These are phyloP conservation scores for Populus hybrid DNA, from an alignment of 441 rosid species.

Conservation along the genomic window DNA sequence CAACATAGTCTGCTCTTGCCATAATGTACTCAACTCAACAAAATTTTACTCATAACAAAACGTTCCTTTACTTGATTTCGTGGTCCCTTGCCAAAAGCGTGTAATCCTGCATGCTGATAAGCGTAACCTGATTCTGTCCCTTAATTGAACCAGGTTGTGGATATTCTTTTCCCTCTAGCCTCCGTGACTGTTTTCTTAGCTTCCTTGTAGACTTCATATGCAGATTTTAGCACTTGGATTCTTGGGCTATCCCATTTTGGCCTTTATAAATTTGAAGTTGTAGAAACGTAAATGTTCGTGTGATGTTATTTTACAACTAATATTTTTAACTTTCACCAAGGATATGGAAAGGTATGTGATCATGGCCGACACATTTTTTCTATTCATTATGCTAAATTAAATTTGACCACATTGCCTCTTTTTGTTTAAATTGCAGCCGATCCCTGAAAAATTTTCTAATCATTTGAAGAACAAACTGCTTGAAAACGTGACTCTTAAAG, in stretches of 20 bases:
- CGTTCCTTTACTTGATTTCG: neutral
- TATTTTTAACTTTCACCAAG: neutral
- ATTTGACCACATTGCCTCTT: neutral
- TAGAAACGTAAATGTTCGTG: neutral
- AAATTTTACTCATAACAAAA: neutral
- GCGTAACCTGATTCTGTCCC: neutral
- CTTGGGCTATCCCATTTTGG: neutral
- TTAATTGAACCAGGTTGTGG: neutral
- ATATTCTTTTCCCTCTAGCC: neutral
- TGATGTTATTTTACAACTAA: neutral
- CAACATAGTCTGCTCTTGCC: neutral
- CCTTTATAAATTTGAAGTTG: neutral
- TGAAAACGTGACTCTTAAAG: constrained; percentile 18
- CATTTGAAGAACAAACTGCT: constrained; percentile 31
- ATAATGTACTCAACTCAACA: neutral
- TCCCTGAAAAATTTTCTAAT: constrained; percentile 4
- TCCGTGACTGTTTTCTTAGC: neutral
- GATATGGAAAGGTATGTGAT: neutral
- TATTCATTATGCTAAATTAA: neutral
- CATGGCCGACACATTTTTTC: neutral
- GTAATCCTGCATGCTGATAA: neutral
- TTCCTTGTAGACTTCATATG: neutral
- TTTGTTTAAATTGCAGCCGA: constrained; percentile 21
- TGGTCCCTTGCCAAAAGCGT: neutral
- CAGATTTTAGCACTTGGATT: neutral